These are phyloP conservation scores for Chlorencoelia australis DNA, from an alignment of 2,329 filamentous ascomycete genomes.

Conservation along the genomic window DNA sequence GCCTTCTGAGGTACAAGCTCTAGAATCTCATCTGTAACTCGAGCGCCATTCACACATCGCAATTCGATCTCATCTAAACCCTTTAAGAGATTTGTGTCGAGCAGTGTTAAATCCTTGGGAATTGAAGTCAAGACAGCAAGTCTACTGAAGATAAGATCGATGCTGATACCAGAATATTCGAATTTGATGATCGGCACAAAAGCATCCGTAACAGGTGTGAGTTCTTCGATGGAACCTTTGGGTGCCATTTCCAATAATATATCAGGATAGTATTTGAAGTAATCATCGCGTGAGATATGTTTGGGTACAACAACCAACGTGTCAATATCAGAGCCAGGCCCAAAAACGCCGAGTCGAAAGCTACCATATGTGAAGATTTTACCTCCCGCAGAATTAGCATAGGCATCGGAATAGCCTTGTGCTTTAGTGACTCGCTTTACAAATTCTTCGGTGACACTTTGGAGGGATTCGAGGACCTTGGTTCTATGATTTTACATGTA, in stretches of 20 bases:
- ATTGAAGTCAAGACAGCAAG: slow-evolving; percentile 62
- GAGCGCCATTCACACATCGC: slow-evolving; percentile 83
- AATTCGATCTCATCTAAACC: slow-evolving; percentile 81
- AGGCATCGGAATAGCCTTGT: slow-evolving; percentile 56
- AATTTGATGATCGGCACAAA: slow-evolving; percentile 98
- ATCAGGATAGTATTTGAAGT: slow-evolving; percentile 81
- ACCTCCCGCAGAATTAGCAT: slow-evolving; percentile 76
- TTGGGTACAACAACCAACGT: slow-evolving; percentile 87
- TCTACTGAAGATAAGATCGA: slow-evolving; percentile 84
- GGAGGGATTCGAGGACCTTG: slow-evolving; percentile 63
- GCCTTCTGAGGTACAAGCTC: slow-evolving; percentile 79
- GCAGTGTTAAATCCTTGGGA: slow-evolving; percentile 62
- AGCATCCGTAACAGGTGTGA: slow-evolving; percentile 78
- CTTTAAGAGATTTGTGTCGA: slow-evolving; percentile 74
- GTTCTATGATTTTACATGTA: slow-evolving; percentile 34
- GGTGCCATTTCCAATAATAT: slow-evolving; percentile 68
- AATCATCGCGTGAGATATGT: slow-evolving; percentile 81
- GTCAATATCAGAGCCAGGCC: slow-evolving; percentile 95
- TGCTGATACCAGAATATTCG: slow-evolving; percentile 80
- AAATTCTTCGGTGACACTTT: slow-evolving; percentile 75
- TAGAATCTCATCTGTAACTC: slow-evolving; percentile 89
- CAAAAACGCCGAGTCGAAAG: slow-evolving; percentile 87
- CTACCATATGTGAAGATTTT: slow-evolving; percentile 96
- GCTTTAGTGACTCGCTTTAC: slow-evolving; percentile 59
- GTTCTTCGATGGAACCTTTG: slow-evolving; percentile 69